phyloP scores from a whole-genome alignment of 176 grass and related monocot genomes.

The Avena insularis region DNA sequence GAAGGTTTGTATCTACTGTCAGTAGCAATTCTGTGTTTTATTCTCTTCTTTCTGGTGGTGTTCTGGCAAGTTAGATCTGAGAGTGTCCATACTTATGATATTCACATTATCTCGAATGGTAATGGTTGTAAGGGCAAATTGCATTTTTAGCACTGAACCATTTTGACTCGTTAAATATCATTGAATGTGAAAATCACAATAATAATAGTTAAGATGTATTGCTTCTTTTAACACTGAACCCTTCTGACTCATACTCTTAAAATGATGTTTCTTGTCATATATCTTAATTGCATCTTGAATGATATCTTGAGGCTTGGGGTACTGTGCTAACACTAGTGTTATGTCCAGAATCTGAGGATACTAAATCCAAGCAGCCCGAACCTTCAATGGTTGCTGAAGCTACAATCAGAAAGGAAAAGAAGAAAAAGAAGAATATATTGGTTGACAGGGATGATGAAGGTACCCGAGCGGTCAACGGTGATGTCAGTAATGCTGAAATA shows the following conservation, averaged over 20 bases:
- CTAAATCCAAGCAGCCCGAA: constrained; percentile 34
- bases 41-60: constrained; percentile 29
- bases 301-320: neutral
- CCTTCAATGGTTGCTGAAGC: constrained; percentile 35
- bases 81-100: neutral
- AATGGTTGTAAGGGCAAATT: neutral
- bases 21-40: constrained; percentile 4
- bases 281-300: constrained; percentile 20
- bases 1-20: constrained; percentile 60
- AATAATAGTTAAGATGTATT: neutral
- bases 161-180: neutral
- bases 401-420: constrained; percentile 44
- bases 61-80: constrained; percentile 1
- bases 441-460: constrained; percentile 47
- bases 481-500: constrained; percentile 45
- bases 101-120: neutral
- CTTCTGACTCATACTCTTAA: neutral
- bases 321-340: constrained; percentile 37
- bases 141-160: neutral
- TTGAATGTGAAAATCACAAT: neutral
- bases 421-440: constrained; percentile 44
- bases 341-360: constrained; percentile 56
- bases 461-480: constrained; percentile 34
- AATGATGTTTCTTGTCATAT: neutral
- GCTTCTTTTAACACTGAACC: neutral